phyloP scores from a whole-genome alignment of 768 basidiomycete genomes.

The Collybia sp. region DNA sequence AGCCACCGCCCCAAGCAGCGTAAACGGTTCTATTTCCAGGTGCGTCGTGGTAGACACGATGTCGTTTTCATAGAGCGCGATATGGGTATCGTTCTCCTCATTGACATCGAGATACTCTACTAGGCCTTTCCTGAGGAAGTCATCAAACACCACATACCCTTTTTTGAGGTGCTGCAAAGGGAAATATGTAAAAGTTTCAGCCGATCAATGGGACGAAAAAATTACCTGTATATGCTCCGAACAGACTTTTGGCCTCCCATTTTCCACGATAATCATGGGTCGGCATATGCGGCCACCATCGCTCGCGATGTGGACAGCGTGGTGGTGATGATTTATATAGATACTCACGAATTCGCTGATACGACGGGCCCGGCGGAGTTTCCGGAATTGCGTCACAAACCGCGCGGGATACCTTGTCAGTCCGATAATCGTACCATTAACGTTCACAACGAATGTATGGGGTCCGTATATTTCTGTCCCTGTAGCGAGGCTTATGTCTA shows the following conservation, averaged over 20 bases:
- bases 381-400: slow-evolving; percentile 89
- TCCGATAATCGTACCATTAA: slow-evolving; percentile 95
- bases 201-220: slow-evolving; percentile 7
- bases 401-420: slow-evolving; percentile 80
- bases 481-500: slow-evolving; percentile 87
- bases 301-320: slow-evolving; percentile 90
- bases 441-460: slow-evolving; percentile 90
- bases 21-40: slow-evolving; percentile 98
- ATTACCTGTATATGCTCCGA: slow-evolving; percentile 76
- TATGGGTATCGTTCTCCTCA: slow-evolving; percentile 97
- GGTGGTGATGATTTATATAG: slow-evolving; percentile 95
- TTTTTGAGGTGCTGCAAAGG: slow-evolving; percentile 68
- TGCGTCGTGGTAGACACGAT: slow-evolving; percentile 85
- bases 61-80: slow-evolving; percentile 89
- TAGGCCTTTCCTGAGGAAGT: slow-evolving; percentile 86
- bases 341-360: slow-evolving; percentile 96
- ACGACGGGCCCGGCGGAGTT: slow-evolving; percentile 84
- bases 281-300: slow-evolving; percentile 98
- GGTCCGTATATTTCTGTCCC: slow-evolving; percentile 96
- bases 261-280: slow-evolving; percentile 95
- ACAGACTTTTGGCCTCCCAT: slow-evolving; percentile 69
- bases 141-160: slow-evolving; percentile 80
- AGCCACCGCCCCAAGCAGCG: slow-evolving; percentile 93
- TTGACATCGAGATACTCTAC: slow-evolving; percentile 99
- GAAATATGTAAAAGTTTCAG: slow-evolving; percentile 4